Evolutionary conservation across 805 yeast species (phyloP).

Genomic region (Tetrapisispora taiwanensis): DNA sequence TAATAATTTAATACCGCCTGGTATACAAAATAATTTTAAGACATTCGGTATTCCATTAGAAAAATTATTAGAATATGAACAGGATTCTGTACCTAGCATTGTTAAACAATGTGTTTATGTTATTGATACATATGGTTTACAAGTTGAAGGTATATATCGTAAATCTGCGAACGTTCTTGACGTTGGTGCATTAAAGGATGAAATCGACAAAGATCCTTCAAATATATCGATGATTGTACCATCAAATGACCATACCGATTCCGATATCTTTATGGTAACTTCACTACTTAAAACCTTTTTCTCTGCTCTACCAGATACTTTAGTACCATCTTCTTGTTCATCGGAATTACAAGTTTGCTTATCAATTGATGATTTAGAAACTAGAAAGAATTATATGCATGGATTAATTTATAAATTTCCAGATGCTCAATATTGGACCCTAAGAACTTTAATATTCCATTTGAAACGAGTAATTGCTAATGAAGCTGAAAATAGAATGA

Average conservation of each 20-base stretch:
- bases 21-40: conserved; percentile 30
- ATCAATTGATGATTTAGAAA: conserved; percentile 50
- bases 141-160: conserved; percentile 83
- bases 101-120: conserved; percentile 83
- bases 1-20: conserved; percentile 29
- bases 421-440: conserved; percentile 89
- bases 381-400: conserved; percentile 68
- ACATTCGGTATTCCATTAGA: conserved; percentile 85
- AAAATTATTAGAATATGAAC: conserved; percentile 64
- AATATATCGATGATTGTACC: conserved; percentile 46
- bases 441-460: conserved; percentile 78
- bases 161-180: conserved; percentile 70
- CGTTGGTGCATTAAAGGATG: conserved; percentile 59
- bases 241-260: conserved; percentile 52
- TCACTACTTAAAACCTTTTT: conserved; percentile 78
- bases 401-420: conserved; percentile 82
- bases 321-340: conserved; percentile 22
- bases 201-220: conserved; percentile 68
- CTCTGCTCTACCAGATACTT: conserved; percentile 62
- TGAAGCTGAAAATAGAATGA: conserved; percentile 68
- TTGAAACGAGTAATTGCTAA: conserved; percentile 60
- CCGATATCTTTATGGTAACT: conserved; percentile 82
- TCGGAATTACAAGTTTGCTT: conserved; percentile 42
- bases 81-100: conserved; percentile 83
- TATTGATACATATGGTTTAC: conserved; percentile 74